Evolutionary conservation across 2,329 filamentous ascomycete genomes (phyloP).

Genomic region (Drechslerella stenobrocha): DNA sequence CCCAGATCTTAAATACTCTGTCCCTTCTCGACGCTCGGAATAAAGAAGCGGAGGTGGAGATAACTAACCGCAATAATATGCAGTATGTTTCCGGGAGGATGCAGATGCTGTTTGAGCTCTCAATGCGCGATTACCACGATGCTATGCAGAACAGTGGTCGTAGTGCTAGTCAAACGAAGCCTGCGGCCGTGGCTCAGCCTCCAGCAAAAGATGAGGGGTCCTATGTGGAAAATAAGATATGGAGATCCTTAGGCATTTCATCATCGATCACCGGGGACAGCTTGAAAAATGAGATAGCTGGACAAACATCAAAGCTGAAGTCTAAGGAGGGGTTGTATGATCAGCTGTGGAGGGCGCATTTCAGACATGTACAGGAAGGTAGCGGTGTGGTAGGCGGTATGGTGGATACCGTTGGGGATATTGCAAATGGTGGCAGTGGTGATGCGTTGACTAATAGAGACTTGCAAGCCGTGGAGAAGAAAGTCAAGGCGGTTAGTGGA

Average conservation of each 20-base stretch:
- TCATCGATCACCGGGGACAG: slow-evolving; percentile 23
- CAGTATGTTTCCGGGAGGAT: slow-evolving; percentile 46
- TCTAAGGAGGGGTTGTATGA: slow-evolving; percentile 38
- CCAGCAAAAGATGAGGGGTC: slow-evolving; percentile 22
- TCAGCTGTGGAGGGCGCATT: slow-evolving; percentile 35
- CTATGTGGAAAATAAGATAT: slow-evolving; percentile 30
- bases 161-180: not conserved
- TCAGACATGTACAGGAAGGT: slow-evolving; percentile 39
- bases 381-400: slow-evolving; percentile 22
- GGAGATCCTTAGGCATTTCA: slow-evolving; percentile 34
- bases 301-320: slow-evolving; percentile 13
- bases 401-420: slow-evolving; percentile 19
- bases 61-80: slow-evolving; percentile 41
- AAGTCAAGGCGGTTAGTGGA: slow-evolving; percentile 33
- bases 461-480: slow-evolving; percentile 23
- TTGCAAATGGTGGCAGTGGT: slow-evolving; percentile 6
- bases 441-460: not conserved
- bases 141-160: slow-evolving; percentile 20
- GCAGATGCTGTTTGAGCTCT: slow-evolving; percentile 44
- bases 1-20: slow-evolving; percentile 26
- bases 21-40: slow-evolving; percentile 32
- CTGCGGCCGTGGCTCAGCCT: not conserved
- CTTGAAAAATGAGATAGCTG: slow-evolving; percentile 20
- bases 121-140: slow-evolving; percentile 38
- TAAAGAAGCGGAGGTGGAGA: slow-evolving; percentile 36